These are phyloP conservation scores for Jatropha curcas DNA, from an alignment of 345 rosid genomes.

Conservation along the genomic window DNA sequence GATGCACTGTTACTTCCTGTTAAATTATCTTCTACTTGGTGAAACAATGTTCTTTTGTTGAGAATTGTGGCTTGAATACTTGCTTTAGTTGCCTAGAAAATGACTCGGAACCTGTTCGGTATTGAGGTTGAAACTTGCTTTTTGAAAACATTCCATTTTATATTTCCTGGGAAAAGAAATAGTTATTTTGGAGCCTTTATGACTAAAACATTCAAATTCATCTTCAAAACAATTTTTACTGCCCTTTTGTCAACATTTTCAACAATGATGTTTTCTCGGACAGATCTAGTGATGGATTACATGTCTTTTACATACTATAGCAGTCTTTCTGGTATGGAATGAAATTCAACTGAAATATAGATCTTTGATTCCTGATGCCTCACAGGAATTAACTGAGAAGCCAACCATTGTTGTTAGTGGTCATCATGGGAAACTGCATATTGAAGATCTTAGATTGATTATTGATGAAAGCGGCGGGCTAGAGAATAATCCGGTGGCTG, in stretches of 20 bases:
- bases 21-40: neutral
- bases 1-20: constrained; percentile 10
- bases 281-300: too few relatives aligned
- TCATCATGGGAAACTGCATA: constrained; percentile 76
- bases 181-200: too few relatives aligned
- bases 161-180: too few relatives aligned
- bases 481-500: constrained; percentile 69
- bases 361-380: constrained; percentile 11
- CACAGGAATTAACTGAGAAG: constrained; percentile 46
- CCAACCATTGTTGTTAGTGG: constrained; percentile 71
- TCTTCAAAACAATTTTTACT: too few relatives aligned
- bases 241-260: too few relatives aligned
- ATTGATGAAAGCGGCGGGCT: constrained; percentile 86
- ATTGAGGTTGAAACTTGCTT: too few relatives aligned
- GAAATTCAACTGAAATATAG: constrained; percentile 22
- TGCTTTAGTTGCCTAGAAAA: neutral
- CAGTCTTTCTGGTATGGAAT: neutral
- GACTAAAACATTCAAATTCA: too few relatives aligned
- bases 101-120: too few relatives aligned
- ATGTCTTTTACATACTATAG: neutral
- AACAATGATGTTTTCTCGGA: too few relatives aligned
- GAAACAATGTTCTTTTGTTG: constrained; percentile 1
- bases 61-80: neutral
- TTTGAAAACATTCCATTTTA: too few relatives aligned
- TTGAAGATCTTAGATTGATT: constrained; percentile 74